Conservation (phyloP, 2,329 filamentous ascomycete genomes). For the Madurella mycetomatis region DNA sequence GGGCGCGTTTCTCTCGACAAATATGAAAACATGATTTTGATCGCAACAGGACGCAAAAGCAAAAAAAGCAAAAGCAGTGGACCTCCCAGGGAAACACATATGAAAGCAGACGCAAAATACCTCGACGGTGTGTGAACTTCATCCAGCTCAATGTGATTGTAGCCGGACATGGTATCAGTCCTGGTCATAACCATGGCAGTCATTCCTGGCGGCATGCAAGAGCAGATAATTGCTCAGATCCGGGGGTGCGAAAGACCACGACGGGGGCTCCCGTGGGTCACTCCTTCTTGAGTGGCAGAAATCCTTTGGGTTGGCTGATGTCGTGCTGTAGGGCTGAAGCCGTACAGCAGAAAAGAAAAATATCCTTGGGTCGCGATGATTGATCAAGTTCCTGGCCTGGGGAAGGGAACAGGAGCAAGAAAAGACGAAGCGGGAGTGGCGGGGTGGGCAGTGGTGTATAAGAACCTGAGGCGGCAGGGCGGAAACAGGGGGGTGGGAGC, state of each 20-base stretch:
- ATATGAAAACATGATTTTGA: slow-evolving; percentile 30
- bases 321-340: slow-evolving; percentile 19
- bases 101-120: slow-evolving; percentile 52
- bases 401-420: slow-evolving; percentile 7
- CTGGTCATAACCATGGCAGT: slow-evolving; percentile 28
- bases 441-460: slow-evolving; percentile 13
- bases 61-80: slow-evolving; percentile 32
- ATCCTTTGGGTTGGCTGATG: slow-evolving; percentile 19
- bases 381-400: slow-evolving; percentile 10
- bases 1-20: slow-evolving; percentile 11
- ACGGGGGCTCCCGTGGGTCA: slow-evolving; percentile 21
- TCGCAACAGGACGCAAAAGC: slow-evolving; percentile 25
- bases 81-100: slow-evolving; percentile 45
- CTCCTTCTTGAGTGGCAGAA: slow-evolving; percentile 19
- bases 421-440: slow-evolving; percentile 1
- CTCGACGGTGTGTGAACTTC: slow-evolving; percentile 58
- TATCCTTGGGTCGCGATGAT: slow-evolving; percentile 14
- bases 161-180: slow-evolving; percentile 46
- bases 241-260: slow-evolving; percentile 14
- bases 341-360: slow-evolving; percentile 20
- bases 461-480: slow-evolving; percentile 9
- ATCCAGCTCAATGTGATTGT: slow-evolving; percentile 53
- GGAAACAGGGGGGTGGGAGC: slow-evolving; percentile 2
- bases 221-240: slow-evolving; percentile 20
- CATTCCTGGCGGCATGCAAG: slow-evolving; percentile 23